phyloP scores from a whole-genome alignment of 805 yeast species.

The Starmerella davenportii region DNA sequence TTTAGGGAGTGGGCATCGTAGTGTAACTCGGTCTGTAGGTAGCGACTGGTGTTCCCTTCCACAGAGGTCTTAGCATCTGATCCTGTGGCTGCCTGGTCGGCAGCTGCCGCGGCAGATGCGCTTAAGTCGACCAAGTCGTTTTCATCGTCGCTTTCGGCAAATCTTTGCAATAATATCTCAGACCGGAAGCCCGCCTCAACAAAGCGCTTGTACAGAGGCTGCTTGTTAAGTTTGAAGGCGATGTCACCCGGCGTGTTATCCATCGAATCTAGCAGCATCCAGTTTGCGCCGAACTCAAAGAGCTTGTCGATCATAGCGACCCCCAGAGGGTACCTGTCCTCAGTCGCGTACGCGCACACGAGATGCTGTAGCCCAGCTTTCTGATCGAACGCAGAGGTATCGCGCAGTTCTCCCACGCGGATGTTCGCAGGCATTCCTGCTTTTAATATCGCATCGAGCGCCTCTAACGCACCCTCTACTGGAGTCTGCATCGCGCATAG shows the following conservation, averaged over 20 bases:
- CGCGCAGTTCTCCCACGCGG: slow-evolving; percentile 14
- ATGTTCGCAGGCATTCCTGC: slow-evolving; percentile 20
- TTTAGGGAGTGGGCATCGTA: slow-evolving; percentile 44
- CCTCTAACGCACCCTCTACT: slow-evolving; percentile 13
- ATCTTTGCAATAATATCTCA: slow-evolving; percentile 58
- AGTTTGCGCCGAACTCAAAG: slow-evolving; percentile 78
- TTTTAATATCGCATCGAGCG: slow-evolving; percentile 10
- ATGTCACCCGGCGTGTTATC: slow-evolving; percentile 77
- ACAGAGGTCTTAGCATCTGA: slow-evolving; percentile 8
- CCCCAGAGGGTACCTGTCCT: slow-evolving; percentile 12
- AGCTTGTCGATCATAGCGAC: slow-evolving; percentile 38
- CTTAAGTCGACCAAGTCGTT: neutral
- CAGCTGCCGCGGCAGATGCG: slow-evolving; percentile 4
- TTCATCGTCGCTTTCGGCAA: slow-evolving; percentile 22
- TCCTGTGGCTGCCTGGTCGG: slow-evolving; percentile 6
- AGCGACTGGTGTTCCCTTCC: slow-evolving; percentile 35
- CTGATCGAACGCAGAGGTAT: slow-evolving; percentile 9
- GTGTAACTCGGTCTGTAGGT: slow-evolving; percentile 45
- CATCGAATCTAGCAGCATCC: slow-evolving; percentile 61
- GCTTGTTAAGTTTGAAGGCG: slow-evolving; percentile 32
- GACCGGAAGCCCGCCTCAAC: slow-evolving; percentile 85
- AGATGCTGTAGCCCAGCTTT: slow-evolving; percentile 15
- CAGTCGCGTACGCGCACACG: slow-evolving; percentile 9
- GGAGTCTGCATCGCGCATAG: slow-evolving; percentile 15
- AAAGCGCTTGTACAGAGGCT: slow-evolving; percentile 27